Evolutionary conservation across 2,329 filamentous ascomycete genomes (phyloP).

Genomic region (Trichoderma sp.): DNA sequence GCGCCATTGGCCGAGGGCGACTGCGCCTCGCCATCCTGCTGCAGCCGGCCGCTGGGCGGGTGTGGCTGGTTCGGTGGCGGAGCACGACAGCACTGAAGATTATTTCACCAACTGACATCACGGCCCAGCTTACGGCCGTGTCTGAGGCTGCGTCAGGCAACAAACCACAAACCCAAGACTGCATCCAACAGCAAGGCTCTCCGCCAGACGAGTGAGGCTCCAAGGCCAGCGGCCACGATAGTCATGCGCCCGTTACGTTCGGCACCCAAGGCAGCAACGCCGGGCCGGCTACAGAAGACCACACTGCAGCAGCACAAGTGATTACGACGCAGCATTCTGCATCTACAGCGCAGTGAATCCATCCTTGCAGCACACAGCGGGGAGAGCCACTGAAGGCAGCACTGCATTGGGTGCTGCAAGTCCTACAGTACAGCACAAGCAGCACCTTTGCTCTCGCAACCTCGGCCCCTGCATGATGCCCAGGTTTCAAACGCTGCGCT

Average conservation of each 20-base stretch:
- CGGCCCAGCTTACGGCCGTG: background rate
- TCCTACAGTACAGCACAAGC: background rate
- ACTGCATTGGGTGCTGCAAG: background rate
- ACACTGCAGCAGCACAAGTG: background rate
- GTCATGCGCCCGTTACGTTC: background rate
- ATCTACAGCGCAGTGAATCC: background rate
- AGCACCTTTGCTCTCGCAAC: background rate
- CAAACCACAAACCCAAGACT: background rate
- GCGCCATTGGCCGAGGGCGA: background rate
- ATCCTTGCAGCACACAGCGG: background rate
- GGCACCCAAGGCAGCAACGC: constrained; percentile 9
- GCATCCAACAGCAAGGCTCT: background rate
- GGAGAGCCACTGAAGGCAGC: constrained; percentile 1
- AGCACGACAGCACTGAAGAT: background rate
- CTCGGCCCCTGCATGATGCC: background rate
- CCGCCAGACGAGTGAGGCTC: background rate
- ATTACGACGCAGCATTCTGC: background rate
- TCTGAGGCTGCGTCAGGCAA: background rate
- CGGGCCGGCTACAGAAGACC: background rate
- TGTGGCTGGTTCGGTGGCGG: constrained; percentile 13
- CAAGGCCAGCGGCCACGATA: background rate
- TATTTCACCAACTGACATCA: background rate
- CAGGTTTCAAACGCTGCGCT: constrained; percentile 1
- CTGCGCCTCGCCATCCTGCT: background rate
- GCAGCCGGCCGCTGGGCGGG: background rate